Percentiles rank a stretch among this genome's conserved stretches.
Conservation (phyloP, 2,329 filamentous ascomycete genomes). For the Sporothrix dimorphospora region DNA sequence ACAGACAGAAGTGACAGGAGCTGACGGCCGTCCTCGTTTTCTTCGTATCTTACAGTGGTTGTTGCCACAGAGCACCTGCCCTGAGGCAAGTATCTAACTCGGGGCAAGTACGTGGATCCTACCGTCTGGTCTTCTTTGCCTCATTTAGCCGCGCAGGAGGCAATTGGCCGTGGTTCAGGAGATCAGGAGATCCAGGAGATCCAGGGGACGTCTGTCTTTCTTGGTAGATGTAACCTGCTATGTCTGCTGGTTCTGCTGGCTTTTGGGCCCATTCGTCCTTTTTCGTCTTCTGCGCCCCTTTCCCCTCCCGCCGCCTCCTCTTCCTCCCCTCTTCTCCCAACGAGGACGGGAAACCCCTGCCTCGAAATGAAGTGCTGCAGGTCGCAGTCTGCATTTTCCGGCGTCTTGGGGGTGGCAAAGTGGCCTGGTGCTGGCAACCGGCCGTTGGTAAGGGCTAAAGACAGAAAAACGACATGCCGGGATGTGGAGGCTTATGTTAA, state of each 20-base stretch:
- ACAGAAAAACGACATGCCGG: constrained; percentile 2
- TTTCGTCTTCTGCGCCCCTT: background rate
- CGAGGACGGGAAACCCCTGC: constrained; percentile 23
- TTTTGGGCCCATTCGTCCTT: background rate
- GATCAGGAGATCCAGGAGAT: background rate
- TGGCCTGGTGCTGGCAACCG: background rate
- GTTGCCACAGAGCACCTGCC: background rate
- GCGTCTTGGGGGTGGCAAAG: background rate
- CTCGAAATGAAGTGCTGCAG: background rate
- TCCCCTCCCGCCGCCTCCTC: background rate
- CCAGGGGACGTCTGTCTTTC: background rate
- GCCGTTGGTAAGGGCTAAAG: background rate
- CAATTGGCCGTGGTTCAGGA: background rate
- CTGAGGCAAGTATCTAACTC: background rate
- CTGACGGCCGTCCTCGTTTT: background rate
- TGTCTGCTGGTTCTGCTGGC: background rate
- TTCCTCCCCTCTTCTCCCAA: no score
- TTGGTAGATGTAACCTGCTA: background rate
- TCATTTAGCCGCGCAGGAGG: constrained; percentile 26
- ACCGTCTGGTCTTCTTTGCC: background rate
- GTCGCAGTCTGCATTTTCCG: constrained; percentile 7
- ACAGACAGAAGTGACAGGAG: background rate
- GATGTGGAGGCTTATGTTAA: constrained; percentile 13
- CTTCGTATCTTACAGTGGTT: background rate
- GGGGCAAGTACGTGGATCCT: background rate